Evolutionary conservation across 306 rosid species (phyloP), one percentile per base, ranked within the genome.

Genomic region (Lagenaria siceraria): DNA sequence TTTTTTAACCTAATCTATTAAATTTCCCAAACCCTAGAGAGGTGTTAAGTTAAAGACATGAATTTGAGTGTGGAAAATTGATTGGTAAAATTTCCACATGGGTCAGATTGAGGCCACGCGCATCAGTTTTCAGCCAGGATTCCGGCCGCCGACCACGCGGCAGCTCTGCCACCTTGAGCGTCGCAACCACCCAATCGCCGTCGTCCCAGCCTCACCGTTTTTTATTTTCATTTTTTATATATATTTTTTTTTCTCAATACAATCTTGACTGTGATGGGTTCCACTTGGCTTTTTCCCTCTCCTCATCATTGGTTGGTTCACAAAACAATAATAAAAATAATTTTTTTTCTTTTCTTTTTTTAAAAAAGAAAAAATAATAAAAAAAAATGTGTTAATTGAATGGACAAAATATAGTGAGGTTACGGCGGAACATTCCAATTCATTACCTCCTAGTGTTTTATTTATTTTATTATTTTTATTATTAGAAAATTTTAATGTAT

Each of bases 391-490:
- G 9, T 73, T 4, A 4, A 17, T 59, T 76, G 35, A 29, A 62
- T 74, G 22, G 79, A 78, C 72, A 65, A 72, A 82, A 81, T 52
- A n/a, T 82, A 83, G 78, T 69, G 83, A 76, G 83, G 78, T 79
- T 85, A 88, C 92, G 89, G 94, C 92, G 92, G 86, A 80, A 76
- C 78, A 76, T 75, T 80, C 77, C 87, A 76, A 56, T 46, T 70
- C 75, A 43, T 46, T 69, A 43, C 35, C 54, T 42, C 29, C 24
- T 22, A 11, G 11, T 31, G 0, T 65, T 38, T 35, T 38, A n/a
- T 9, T 10, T 31, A 17, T 9, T n/a, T n/a, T 35, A 29, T 33
- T 63, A 5, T 52, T 53, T 18, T 52, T 52, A 5, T 6, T 49
- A 49, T 51, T 9, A 18, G 17, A 15, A 14, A 31, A 59, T 11